These are phyloP conservation scores for Suillus subaureus DNA, from an alignment of 768 basidiomycete species.

Conservation along the genomic window DNA sequence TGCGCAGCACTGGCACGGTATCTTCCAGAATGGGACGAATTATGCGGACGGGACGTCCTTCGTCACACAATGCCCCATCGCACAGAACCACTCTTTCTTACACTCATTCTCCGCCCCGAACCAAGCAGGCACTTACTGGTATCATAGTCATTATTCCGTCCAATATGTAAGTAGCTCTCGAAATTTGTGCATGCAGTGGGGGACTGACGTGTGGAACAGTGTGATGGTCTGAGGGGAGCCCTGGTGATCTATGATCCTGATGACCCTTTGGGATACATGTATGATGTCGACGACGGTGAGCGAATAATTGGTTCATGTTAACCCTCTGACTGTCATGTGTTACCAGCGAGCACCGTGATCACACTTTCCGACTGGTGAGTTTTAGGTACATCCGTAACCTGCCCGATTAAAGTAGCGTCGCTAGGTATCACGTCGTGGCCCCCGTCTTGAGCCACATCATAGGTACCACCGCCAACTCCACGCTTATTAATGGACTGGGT, in stretches of 20 bases:
- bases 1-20: constrained; percentile 57
- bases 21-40: constrained; percentile 44
- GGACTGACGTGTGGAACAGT: constrained; percentile 6
- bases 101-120: constrained; percentile 22
- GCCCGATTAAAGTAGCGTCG: not conserved
- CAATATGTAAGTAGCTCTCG: constrained; percentile 33
- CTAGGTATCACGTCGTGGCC: constrained; percentile 20
- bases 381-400: not conserved
- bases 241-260: constrained; percentile 45
- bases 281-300: constrained; percentile 48
- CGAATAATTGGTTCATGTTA: not conserved
- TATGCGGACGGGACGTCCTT: constrained; percentile 47
- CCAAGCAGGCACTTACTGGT: constrained; percentile 36
- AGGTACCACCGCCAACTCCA: constrained; percentile 26
- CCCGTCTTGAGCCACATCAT: constrained; percentile 26
- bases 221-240: constrained; percentile 28
- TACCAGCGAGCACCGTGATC: constrained; percentile 41
- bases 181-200: not conserved
- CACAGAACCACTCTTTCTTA: constrained; percentile 20
- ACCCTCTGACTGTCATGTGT: not conserved
- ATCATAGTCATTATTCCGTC: constrained; percentile 39
- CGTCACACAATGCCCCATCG: constrained; percentile 37
- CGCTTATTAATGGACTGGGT: constrained; percentile 44
- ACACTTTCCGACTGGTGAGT: constrained; percentile 43
- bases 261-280: constrained; percentile 39